Conservation (phyloP, 345 rosid genomes). For the Cardamine chenopodiifolia region DNA sequence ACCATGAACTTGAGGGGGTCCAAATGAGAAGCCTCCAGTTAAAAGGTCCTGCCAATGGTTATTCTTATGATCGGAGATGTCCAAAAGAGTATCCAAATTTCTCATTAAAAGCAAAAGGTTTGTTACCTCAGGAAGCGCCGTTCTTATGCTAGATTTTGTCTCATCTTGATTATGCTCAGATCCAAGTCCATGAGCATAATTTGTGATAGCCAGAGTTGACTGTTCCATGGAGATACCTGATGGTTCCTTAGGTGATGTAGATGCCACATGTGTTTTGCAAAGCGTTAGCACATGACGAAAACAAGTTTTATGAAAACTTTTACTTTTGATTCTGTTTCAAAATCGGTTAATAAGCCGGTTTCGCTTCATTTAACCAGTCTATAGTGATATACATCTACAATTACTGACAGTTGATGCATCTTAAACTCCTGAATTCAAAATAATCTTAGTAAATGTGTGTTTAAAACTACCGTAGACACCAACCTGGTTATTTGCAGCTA, state of each 20-base stretch:
- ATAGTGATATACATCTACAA: background rate
- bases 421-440: background rate
- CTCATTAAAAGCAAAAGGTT: background rate
- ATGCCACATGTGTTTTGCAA: conserved; percentile 45
- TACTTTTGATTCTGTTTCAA: background rate
- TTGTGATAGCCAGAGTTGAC: conserved; percentile 37
- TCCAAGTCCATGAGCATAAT: conserved; percentile 42
- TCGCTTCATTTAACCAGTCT: background rate
- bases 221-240: conserved; percentile 39
- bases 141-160: conserved; percentile 50
- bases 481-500: conserved; percentile 49
- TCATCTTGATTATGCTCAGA: conserved; percentile 43
- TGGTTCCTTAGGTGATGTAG: conserved; percentile 41
- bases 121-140: conserved; percentile 72
- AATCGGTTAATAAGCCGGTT: background rate
- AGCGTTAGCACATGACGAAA: conserved; percentile 15
- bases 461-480: conserved; percentile 6
- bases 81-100: conserved; percentile 25
- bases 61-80: conserved; percentile 3
- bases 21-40: conserved; percentile 52
- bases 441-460: background rate
- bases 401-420: background rate
- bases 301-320: background rate
- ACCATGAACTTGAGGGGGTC: conserved; percentile 46
- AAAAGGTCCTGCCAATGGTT: conserved; percentile 67